Conservation (phyloP, 2,329 filamentous ascomycete genomes). For the Seiridium unicorne region DNA sequence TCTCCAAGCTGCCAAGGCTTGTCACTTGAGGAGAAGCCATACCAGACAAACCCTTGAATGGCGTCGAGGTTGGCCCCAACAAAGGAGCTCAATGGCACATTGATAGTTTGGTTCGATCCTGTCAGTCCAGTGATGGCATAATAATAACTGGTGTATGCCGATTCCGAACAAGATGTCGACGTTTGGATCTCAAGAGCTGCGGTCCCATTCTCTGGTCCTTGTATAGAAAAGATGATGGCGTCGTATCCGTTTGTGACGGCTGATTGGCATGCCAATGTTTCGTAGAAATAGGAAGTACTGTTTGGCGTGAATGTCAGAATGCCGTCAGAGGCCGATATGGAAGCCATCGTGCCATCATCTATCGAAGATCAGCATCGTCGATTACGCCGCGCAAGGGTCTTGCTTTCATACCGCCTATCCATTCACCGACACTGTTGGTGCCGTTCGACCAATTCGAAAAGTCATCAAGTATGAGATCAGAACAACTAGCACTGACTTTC, state of each 20-base stretch:
- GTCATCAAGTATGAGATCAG: slow-evolving; percentile 10
- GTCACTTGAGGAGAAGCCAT: slow-evolving; percentile 25
- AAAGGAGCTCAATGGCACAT: slow-evolving; percentile 48
- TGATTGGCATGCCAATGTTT: slow-evolving; percentile 46
- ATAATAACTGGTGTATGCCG: slow-evolving; percentile 40
- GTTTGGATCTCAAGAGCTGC: slow-evolving; percentile 46
- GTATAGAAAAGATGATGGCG: slow-evolving; percentile 44
- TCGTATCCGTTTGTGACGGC: slow-evolving; percentile 44
- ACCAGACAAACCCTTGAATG: slow-evolving; percentile 40
- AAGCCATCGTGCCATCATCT: slow-evolving; percentile 50
- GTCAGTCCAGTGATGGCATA: slow-evolving; percentile 44
- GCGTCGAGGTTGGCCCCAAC: slow-evolving; percentile 48
- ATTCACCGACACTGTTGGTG: slow-evolving; percentile 31
- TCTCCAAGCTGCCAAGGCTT: slow-evolving; percentile 50
- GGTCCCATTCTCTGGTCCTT: slow-evolving; percentile 39
- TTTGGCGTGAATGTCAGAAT: slow-evolving; percentile 50
- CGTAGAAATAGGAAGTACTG: slow-evolving; percentile 50
- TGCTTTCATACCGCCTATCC: slow-evolving; percentile 30
- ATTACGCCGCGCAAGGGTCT: neutral
- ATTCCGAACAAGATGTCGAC: slow-evolving; percentile 38
- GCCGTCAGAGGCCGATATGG: slow-evolving; percentile 36
- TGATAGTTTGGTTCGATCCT: slow-evolving; percentile 47
- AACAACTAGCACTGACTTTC: neutral
- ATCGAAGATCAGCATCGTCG: neutral
- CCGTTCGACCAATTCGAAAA: slow-evolving; percentile 22